Percentiles rank a stretch among this genome's conserved stretches.
phyloP scores from a whole-genome alignment of 2,329 filamentous ascomycete species.

The Paecilomyces niveus region DNA sequence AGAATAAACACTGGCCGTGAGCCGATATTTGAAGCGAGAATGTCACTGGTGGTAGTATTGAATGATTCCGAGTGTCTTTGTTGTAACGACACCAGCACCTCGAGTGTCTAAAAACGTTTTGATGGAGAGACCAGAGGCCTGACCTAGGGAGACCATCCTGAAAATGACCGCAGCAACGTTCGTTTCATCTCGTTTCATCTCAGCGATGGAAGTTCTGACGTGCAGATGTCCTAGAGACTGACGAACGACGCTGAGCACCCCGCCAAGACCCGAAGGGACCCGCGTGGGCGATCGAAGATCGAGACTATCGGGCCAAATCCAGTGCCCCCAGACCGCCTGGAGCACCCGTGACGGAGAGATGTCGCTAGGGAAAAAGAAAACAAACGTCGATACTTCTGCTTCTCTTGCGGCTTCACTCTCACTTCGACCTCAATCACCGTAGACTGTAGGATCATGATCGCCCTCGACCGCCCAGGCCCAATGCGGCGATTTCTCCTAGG shows the following conservation, averaged over 20 bases:
- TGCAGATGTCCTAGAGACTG: not conserved
- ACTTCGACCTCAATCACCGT: conserved; percentile 3
- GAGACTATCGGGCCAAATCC: conserved; percentile 13
- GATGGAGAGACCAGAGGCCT: too few relatives aligned
- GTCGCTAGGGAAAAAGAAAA: not conserved
- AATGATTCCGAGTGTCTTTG: not conserved
- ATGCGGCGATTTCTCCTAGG: not conserved
- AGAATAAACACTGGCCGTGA: not conserved
- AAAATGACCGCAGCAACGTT: too few relatives aligned
- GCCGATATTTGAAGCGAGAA: not conserved
- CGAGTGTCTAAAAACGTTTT: too few relatives aligned
- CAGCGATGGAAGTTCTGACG: not conserved
- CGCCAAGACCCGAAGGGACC: conserved; percentile 10
- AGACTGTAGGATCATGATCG: not conserved
- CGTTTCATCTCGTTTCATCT: not conserved
- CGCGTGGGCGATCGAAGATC: conserved; percentile 12
- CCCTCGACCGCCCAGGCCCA: not conserved
- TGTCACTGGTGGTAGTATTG: not conserved
- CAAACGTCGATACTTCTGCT: conserved; percentile 1
- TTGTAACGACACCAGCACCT: not conserved
- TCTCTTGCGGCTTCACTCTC: conserved; percentile 7
- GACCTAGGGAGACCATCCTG: too few relatives aligned
- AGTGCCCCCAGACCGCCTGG: conserved; percentile 9
- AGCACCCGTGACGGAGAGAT: not conserved
- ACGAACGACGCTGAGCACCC: conserved; percentile 2